Evolutionary conservation across 1,284 basidiomycete species (phyloP), one percentile per base, ranked within the genome.

Genomic region (Trametes hirsuta): DNA sequence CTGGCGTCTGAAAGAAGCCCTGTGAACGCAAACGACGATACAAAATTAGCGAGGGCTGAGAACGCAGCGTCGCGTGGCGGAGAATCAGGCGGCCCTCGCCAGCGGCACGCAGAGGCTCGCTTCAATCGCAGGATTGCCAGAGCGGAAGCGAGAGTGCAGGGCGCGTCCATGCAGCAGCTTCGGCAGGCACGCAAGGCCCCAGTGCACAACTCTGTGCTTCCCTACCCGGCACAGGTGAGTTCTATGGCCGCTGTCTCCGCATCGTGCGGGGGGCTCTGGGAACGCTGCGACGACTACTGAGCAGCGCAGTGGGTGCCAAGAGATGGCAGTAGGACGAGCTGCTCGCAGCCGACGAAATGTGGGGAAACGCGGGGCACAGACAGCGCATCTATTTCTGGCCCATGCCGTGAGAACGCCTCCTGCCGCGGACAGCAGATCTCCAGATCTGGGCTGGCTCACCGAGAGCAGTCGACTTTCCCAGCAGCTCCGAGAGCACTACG

Each of bases 31-130:
- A 48, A 46, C 36, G 47, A 22, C 47, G 50, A 39, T 41, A 54
- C 47, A 49, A 52, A 60, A 42, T 48, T 58, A 58, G 50, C 56
- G 53, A 50, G 48, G 53, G 48, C 47, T 55, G 48, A 42, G 58
- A 52, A 52, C n/a, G 35, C 36, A n/a, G 21, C 18, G 44, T 40
- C 37, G 50, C 24, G 37, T 24, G 46, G 36, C 42, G 22, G 42
- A 44, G 18, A 36, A 52, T 47, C 45, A 58, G 56, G 42, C 47
- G 49, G 42, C 44, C 21, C 15, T 15, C 2, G 21, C 22, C 44
- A 6, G 12, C 37, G 30, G 30, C 30, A 30, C 30, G 30, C 8
- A 30, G 8, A 30, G 30, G 30, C 30, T 30, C 30, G 30, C 30
- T 30, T 35, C 46, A n/a, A 25, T 30, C 22, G 11, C 12, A 44